Base-by-base conservation (phyloP, 768 basidiomycete genomes). In the Tylopilus sp. region DNA sequence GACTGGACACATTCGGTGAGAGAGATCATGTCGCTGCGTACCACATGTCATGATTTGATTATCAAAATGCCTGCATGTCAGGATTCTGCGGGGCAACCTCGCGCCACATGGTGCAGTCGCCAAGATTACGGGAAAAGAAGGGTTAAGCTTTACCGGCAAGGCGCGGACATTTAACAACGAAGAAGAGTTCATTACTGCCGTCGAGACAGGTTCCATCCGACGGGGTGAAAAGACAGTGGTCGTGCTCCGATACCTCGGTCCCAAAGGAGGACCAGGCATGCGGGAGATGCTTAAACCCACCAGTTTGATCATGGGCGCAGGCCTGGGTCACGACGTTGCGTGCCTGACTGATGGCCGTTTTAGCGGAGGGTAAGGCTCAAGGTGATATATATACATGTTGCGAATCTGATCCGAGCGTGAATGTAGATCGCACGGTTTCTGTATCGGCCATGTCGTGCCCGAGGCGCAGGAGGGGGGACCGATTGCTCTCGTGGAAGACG, bases 211-310 rank as follows among this genome's bases (percentile, higher is more conserved):
- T 36, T 83, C 83, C 20, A 89, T 98, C 74, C 90, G 90, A 69
- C 85, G 88, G 70, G 94, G 93, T 7, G 94, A 97, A 73, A 99
- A 98, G 80, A 95, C 92, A 2, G 95, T 97, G 17, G 91, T 88
- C 50, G 89, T 99, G 50, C 75, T 99, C 66, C 80, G 97, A 43
- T 98, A 99, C 69, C 84, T 99, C 58, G 97, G 97, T 43, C 95
- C 95, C 25, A 88, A 92, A 74, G 95, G 95, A 55, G 97, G 95
- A 52, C 95, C 95, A 30, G 93, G 94, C 56, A 99, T 99, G 95
- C 95, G 94, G 44, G 97, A 99, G 76, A 99, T 99, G 97, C 79
- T 98, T 52, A 98, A 98, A 69, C 95, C 95, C 22, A 98, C 95
- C 28, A 91, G 91, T 74, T 69, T 98, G 64, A 94, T 99, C 70